These are phyloP conservation scores for Spirogloea muscicola DNA, from an alignment of 139 green algal genomes.

Conservation along the genomic window DNA sequence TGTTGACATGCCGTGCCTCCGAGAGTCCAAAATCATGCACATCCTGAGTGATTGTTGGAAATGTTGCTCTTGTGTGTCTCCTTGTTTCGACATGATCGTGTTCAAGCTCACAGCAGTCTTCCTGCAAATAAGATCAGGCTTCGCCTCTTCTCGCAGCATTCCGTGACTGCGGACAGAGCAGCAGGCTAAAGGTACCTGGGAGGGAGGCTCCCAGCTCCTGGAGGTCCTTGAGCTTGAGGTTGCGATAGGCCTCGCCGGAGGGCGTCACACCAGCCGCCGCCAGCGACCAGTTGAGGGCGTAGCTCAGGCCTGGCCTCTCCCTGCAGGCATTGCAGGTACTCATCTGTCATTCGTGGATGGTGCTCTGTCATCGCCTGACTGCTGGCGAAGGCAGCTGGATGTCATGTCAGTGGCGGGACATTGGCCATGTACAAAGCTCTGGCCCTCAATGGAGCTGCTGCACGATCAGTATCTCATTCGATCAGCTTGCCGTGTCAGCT, in stretches of 20 bases:
- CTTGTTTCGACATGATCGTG: too few relatives aligned
- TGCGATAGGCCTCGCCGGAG: conserved; percentile 1
- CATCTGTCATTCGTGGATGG: too few relatives aligned
- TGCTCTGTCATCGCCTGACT: too few relatives aligned
- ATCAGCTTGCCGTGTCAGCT: too few relatives aligned
- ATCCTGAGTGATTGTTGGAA: background rate
- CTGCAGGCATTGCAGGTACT: too few relatives aligned
- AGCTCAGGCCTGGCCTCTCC: conserved; percentile 28
- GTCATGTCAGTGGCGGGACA: too few relatives aligned
- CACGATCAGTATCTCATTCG: too few relatives aligned
- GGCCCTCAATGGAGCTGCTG: too few relatives aligned
- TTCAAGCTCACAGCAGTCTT: background rate
- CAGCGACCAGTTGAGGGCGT: conserved; percentile 28
- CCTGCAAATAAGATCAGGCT: background rate
- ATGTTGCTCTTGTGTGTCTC: too few relatives aligned
- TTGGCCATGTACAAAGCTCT: too few relatives aligned
- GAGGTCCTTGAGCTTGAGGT: background rate
- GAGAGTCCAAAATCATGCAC: background rate
- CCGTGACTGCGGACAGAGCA: background rate
- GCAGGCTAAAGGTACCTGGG: conserved; percentile 10
- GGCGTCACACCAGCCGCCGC: conserved; percentile 12
- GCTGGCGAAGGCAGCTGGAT: too few relatives aligned
- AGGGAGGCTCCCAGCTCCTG: background rate
- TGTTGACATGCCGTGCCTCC: background rate
- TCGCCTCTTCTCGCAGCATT: too few relatives aligned